Base-by-base conservation (phyloP, 192 early-diverging fungal genomes). In the Diversispora eburnea region DNA sequence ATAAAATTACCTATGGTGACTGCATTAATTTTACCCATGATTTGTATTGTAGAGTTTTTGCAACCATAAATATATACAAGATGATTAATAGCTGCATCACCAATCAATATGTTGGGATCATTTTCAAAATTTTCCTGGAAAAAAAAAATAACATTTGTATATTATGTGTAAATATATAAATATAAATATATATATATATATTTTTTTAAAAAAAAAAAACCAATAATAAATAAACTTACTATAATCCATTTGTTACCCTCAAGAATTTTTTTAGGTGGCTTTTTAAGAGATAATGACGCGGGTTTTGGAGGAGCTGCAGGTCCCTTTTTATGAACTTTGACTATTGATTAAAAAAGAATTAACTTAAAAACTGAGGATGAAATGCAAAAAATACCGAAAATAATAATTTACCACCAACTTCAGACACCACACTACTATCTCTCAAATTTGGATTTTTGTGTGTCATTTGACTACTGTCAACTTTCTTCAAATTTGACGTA, bases 401-500 rank as follows among this genome's bases (percentile, higher is more conserved):
- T 9, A 15, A 25, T 62, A 63, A n/a, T 52, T 20, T 63, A 72
- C 70, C 76, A 56, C 67, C 20, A 15, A 64, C 46, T 52, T 76
- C 58, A 15, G 78, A 77, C n/a, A 94, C 92, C 22, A 85, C 77
- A 45, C 86, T 81, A 48, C 82, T 78, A 6, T 86, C 87, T 45
- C 97, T 89, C 20, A 99, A 79, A 15, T 85, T 84, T 1, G 97
- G 97, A 88, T 99, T 99, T 82, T 99, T 99, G 85, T 99, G 97
- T 13, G 95, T 99, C 97, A 97, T 99, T 80, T 99, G 90, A 72
- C 85, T 88, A 80, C 90, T 92, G 71, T 96, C 95, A 2, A 99
- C 97, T 80, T 97, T 96, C 62, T 92, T 90, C 76, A 99, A 82
- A n/a, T 91, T 91, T 45, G 89, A 63, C 3, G 93, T 91, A 68